Evolutionary conservation across 1,284 basidiomycete species (phyloP), one percentile per base, ranked within the genome.

Genomic region (Microbotryum lychnidis-dioicae): DNA sequence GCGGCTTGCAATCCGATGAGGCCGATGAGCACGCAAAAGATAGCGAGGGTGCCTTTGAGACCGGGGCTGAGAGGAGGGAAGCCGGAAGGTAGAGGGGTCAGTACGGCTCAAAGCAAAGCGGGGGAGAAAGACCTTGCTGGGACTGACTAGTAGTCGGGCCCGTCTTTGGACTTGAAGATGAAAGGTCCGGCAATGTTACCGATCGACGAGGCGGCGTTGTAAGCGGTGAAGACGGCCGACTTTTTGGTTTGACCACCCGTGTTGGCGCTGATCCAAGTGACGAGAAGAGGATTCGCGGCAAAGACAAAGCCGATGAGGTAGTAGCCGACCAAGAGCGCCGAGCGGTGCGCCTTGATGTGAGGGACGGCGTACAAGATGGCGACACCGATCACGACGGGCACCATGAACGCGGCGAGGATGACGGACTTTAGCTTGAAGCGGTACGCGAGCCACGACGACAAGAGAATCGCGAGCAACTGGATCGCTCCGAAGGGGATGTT

Each of bases 171-270:
- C 29, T 73, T 72, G 71, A 76, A 76, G 10, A 76, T 68, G 29
- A 70, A 69, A n/a, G 72, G 71, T 44, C 74, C 74, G 7, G 65
- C 54, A 45, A 69, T 65, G 67, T 69, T 69, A 21, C 73, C 74
- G 21, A 68, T 69, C 1, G 67, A 58, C 9, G 64, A 61, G 18
- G 64, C 63, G 8, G 67, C 66, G 27, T 71, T 66, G 67, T 70
- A 73, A 23, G 50, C 20, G 2, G 55, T 55, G 16, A 63, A 57
- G 27, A 74, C 66, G 33, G 71, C 67, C 1, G 76, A 71, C 63
- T 77, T 76, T 71, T 78, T 78, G 46, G 77, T 76, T 54, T 74
- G 71, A n/a, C 77, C 76, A 6, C 71, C 77, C 10, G 72, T 75
- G 73, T 76, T 77, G 46, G 73, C 73, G 23, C 74, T 72, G 62